Conservation (phyloP, 2,329 filamentous ascomycete genomes). For the Aspergillus fumigatus region DNA sequence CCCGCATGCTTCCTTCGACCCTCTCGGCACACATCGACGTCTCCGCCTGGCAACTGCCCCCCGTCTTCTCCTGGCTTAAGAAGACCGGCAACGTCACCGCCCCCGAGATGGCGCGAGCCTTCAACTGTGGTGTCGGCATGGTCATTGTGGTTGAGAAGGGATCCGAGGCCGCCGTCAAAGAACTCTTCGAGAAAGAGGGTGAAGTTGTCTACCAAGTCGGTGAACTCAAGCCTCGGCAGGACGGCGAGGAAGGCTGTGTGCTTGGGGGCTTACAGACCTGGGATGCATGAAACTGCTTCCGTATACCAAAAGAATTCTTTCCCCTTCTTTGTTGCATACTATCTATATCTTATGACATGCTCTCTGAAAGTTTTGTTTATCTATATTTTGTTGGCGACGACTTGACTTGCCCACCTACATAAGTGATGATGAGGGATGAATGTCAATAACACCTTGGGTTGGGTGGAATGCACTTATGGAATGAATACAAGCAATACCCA, state of each 20-base stretch:
- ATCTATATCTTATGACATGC: constrained; percentile 4
- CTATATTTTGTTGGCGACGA: constrained; percentile 1
- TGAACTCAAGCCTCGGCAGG: constrained; percentile 56
- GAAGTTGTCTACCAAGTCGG: constrained; percentile 78
- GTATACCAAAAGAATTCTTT: constrained; percentile 5
- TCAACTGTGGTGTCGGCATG: constrained; percentile 96
- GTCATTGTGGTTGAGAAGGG: constrained; percentile 70
- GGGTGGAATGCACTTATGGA: background rate
- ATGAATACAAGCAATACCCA: background rate
- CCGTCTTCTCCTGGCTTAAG: constrained; percentile 86
- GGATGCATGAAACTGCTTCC: constrained; percentile 20
- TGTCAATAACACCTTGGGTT: background rate
- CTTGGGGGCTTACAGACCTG: constrained; percentile 56
- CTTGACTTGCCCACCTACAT: background rate
- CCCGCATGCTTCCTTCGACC: constrained; percentile 77
- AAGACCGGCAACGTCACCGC: constrained; percentile 62
- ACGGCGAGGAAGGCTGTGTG: constrained; percentile 55
- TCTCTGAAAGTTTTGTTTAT: constrained; percentile 2
- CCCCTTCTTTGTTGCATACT: constrained; percentile 7
- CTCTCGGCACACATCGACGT: constrained; percentile 80
- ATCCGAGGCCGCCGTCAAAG: constrained; percentile 58
- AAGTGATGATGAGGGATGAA: background rate
- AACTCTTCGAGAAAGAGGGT: constrained; percentile 60
- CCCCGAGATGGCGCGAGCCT: constrained; percentile 81
- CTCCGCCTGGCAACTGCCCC: constrained; percentile 66